A percentile compares a stretch with the other conserved stretches of the same genome.
These are phyloP conservation scores for Viscum album DNA, from an alignment of 177 flowering plant species.

Conservation along the genomic window DNA sequence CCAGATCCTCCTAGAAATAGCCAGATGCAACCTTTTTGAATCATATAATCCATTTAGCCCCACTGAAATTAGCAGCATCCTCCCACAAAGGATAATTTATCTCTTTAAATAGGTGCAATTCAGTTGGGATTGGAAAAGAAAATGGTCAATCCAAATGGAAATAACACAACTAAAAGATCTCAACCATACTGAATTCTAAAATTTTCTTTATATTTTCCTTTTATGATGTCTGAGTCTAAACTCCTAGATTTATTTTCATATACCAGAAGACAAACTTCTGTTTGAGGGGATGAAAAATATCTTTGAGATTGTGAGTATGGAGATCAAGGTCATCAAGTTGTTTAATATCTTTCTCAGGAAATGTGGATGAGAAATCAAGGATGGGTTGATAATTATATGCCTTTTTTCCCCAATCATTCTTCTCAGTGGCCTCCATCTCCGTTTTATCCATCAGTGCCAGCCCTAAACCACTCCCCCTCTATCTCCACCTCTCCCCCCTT, in stretches of 20 bases:
- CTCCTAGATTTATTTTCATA: slow-evolving; percentile 85
- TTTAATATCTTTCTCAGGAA: slow-evolving; percentile 10
- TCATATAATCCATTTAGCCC: slow-evolving; percentile 92
- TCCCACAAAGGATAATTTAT: slow-evolving; percentile 98
- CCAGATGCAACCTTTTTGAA: slow-evolving; percentile 79
- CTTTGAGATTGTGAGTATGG: slow-evolving; percentile 53
- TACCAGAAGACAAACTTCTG: slow-evolving; percentile 96
- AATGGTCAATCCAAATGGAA: slow-evolving; percentile 91
- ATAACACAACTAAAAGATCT: slow-evolving; percentile 84
- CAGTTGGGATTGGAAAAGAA: slow-evolving; percentile 80
- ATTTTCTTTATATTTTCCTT: slow-evolving; percentile 93
- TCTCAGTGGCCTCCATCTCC: no score
- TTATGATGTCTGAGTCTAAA: slow-evolving; percentile 64
- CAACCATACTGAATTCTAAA: slow-evolving; percentile 87
- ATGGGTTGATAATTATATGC: no score
- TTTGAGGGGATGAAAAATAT: slow-evolving; percentile 69
- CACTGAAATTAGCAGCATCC: slow-evolving; percentile 70
- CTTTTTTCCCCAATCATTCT: no score
- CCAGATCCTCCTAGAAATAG: slow-evolving; percentile 74
- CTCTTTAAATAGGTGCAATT: slow-evolving; percentile 94
- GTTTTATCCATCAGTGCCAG: slow-evolving; percentile 14
- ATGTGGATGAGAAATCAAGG: neutral
- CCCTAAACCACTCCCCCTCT: no score
- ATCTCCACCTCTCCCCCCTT: no score
- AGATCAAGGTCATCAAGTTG: slow-evolving; percentile 46